Conservation (phyloP, 1,284 basidiomycete species). For the Ceratobasidium papillatum region DNA sequence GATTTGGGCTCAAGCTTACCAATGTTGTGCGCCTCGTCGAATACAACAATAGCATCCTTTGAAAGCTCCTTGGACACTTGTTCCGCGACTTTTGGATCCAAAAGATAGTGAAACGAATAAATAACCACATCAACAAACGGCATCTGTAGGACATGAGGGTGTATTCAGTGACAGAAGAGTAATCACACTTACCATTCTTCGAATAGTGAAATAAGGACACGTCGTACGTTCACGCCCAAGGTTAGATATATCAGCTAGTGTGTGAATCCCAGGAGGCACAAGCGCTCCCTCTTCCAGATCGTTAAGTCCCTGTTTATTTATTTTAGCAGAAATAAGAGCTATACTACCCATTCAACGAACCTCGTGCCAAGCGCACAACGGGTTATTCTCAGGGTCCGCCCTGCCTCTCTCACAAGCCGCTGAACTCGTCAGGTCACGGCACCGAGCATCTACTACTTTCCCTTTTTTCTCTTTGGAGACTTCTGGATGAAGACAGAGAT, state of each 20-base stretch:
- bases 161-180: not conserved
- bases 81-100: conserved; percentile 99
- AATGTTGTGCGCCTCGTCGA: conserved; percentile 99
- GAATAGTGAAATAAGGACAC: conserved; percentile 97
- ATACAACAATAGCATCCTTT: conserved; percentile 98
- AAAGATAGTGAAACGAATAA: conserved; percentile 98
- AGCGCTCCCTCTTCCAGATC: conserved; percentile 85
- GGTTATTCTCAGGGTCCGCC: conserved; percentile 89
- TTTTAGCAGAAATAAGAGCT: conserved; percentile 10
- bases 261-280: conserved; percentile 91
- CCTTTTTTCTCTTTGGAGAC: conserved; percentile 98
- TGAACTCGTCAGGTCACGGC: conserved; percentile 93
- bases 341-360: conserved; percentile 56
- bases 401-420: conserved; percentile 87
- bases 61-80: conserved; percentile 98
- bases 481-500: conserved; percentile 95
- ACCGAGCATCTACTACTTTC: conserved; percentile 95
- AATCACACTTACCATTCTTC: conserved; percentile 80
- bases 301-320: conserved; percentile 65
- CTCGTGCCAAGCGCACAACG: conserved; percentile 96
- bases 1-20: conserved; percentile 58
- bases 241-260: conserved; percentile 91
- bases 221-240: conserved; percentile 86
- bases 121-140: conserved; percentile 96
- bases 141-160: conserved; percentile 65